These are phyloP conservation scores for Beauveria pseudobassiana DNA, from an alignment of 2,329 filamentous ascomycete species.

Conservation along the genomic window DNA sequence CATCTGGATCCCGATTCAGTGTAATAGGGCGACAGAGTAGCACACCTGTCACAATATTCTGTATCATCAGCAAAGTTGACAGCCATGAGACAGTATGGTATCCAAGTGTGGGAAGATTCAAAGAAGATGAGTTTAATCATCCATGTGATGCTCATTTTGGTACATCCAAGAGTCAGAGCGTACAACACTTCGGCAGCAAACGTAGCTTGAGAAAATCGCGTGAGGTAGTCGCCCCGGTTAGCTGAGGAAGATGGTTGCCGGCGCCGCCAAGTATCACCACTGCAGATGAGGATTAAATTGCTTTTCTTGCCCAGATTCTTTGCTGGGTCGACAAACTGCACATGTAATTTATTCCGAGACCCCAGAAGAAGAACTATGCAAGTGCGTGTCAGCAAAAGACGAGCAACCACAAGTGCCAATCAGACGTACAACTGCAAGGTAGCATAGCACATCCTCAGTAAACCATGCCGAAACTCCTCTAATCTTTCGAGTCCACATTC, in stretches of 20 bases:
- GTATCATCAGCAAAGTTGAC: slow-evolving; percentile 15
- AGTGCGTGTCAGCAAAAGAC: background rate
- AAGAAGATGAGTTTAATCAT: slow-evolving; percentile 19
- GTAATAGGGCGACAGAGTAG: slow-evolving; percentile 14
- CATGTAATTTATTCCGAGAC: slow-evolving; percentile 13
- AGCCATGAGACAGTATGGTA: slow-evolving; percentile 13
- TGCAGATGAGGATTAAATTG: too few species aligned
- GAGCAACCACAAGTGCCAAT: too few species aligned
- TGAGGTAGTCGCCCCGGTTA: background rate
- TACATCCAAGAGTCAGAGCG: slow-evolving; percentile 14
- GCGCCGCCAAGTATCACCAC: slow-evolving; percentile 16
- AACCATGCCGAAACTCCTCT: slow-evolving; percentile 11
- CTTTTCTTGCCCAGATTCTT: background rate
- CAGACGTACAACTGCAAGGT: slow-evolving; percentile 12
- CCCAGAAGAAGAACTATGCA: slow-evolving; percentile 14
- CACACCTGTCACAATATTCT: slow-evolving; percentile 15
- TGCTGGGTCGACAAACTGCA: slow-evolving; percentile 11
- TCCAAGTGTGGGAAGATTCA: slow-evolving; percentile 10
- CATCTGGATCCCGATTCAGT: slow-evolving; percentile 14
- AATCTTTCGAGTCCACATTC: slow-evolving; percentile 14
- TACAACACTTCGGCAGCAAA: slow-evolving; percentile 17
- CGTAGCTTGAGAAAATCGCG: slow-evolving; percentile 10
- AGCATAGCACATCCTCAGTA: slow-evolving; percentile 15
- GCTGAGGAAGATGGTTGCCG: slow-evolving; percentile 14
- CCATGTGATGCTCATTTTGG: slow-evolving; percentile 17